These are phyloP conservation scores for Baudoinia panamericana DNA, from an alignment of 495 filamentous ascomycete species.

Conservation along the genomic window DNA sequence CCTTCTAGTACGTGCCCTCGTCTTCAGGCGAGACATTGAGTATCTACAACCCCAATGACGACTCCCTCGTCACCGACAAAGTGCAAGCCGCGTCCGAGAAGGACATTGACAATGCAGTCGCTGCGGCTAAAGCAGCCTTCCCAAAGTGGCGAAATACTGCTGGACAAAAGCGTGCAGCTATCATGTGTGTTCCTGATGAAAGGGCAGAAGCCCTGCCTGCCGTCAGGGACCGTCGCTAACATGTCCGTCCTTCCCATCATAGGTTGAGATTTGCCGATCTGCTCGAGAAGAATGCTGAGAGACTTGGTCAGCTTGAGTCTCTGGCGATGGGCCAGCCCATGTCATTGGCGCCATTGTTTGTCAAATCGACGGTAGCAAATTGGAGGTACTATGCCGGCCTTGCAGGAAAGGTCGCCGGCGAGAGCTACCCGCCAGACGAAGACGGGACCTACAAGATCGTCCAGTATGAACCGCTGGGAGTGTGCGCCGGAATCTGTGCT, in stretches of 20 bases:
- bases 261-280: constrained; percentile 34
- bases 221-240: too few species aligned
- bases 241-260: too few species aligned
- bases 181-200: too few species aligned
- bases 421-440: constrained; percentile 17
- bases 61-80: constrained; percentile 28
- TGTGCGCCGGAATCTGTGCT: constrained; percentile 28
- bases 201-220: too few species aligned
- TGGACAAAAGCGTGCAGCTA: constrained; percentile 23
- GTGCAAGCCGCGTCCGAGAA: constrained; percentile 25
- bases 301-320: constrained; percentile 17
- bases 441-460: constrained; percentile 31
- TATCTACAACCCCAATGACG: constrained; percentile 32
- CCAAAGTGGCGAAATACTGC: constrained; percentile 23
- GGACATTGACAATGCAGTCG: constrained; percentile 29
- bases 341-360: constrained; percentile 8
- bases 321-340: constrained; percentile 19
- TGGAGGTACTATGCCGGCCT: constrained; percentile 21
- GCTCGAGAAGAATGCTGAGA: constrained; percentile 28
- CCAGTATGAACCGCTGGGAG: constrained; percentile 29
- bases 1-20: constrained; percentile 31
- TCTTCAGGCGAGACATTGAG: constrained; percentile 29
- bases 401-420: constrained; percentile 18
- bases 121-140: constrained; percentile 27
- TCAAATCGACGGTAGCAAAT: constrained; percentile 4